These are phyloP conservation scores for Cyberlindnera amylophila DNA, from an alignment of 805 yeast species.

Conservation along the genomic window DNA sequence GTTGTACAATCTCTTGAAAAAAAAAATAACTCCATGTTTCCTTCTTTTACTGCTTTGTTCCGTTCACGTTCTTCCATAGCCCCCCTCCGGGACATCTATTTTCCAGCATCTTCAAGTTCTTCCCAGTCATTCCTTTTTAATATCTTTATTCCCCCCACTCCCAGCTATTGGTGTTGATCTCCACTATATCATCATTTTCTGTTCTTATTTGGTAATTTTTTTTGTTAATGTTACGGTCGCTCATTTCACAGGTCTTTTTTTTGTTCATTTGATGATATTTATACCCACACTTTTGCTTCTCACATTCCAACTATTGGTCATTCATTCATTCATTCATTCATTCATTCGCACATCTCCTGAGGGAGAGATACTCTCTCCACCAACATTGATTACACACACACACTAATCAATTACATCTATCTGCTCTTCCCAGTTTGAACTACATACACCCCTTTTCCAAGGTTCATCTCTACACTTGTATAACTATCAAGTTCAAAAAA, in stretches of 20 bases:
- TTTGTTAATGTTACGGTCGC: constrained; percentile 22
- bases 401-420: no score
- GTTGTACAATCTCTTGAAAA: constrained; percentile 36
- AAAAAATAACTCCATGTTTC: no score
- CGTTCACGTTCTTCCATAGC: neutral
- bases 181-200: neutral
- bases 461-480: no score
- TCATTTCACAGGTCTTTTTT: constrained; percentile 6
- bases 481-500: no score
- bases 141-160: neutral
- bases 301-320: no score
- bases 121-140: neutral
- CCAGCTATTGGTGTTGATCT: neutral
- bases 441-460: no score
- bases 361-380: no score
- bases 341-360: no score
- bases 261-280: neutral
- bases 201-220: neutral
- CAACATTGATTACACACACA: no score
- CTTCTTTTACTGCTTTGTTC: neutral
- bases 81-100: neutral
- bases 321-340: no score
- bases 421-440: no score
- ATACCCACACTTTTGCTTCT: neutral
- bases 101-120: neutral